Percentiles rank a stretch among this genome's conserved stretches.
These are phyloP conservation scores for Rhipidocladum racemiflorum DNA, from an alignment of 176 grass and related monocot species.

Conservation along the genomic window DNA sequence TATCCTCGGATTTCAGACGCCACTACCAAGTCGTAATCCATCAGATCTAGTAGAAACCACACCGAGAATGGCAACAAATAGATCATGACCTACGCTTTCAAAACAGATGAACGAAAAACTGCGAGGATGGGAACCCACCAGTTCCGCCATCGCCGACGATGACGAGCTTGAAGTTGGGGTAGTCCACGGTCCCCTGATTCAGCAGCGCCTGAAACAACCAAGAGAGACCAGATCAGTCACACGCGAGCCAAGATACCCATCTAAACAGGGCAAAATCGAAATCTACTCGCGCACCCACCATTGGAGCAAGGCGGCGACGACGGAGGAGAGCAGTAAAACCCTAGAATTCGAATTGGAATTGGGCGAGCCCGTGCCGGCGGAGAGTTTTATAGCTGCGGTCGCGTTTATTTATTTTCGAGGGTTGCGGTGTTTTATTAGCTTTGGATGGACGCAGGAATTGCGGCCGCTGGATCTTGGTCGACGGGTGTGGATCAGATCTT, in stretches of 20 bases:
- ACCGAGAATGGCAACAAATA: too few relatives aligned
- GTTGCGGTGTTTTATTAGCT: constrained; percentile 40
- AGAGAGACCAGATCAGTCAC: neutral
- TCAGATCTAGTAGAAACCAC: constrained; percentile 15
- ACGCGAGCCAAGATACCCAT: neutral
- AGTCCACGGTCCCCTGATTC: constrained; percentile 76
- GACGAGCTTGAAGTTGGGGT: constrained; percentile 90
- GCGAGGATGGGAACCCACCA: constrained; percentile 28
- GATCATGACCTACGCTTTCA: neutral
- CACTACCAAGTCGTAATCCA: neutral
- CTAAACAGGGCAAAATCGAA: neutral
- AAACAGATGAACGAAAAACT: neutral
- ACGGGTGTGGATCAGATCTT: constrained; percentile 27
- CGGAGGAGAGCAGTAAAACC: constrained; percentile 23
- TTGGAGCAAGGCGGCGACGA: constrained; percentile 4
- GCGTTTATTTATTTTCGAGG: neutral
- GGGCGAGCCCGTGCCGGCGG: constrained; percentile 35
- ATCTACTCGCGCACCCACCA: constrained; percentile 20
- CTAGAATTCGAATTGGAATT: constrained; percentile 48
- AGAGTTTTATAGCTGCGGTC: constrained; percentile 42
- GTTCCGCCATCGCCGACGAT: constrained; percentile 88
- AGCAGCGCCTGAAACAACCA: constrained; percentile 56
- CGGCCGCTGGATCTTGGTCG: constrained; percentile 46
- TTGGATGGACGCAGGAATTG: constrained; percentile 58
- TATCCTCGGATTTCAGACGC: neutral